Conservation (phyloP, 2,329 filamentous ascomycete species). For the Davidsoniella virescens region DNA sequence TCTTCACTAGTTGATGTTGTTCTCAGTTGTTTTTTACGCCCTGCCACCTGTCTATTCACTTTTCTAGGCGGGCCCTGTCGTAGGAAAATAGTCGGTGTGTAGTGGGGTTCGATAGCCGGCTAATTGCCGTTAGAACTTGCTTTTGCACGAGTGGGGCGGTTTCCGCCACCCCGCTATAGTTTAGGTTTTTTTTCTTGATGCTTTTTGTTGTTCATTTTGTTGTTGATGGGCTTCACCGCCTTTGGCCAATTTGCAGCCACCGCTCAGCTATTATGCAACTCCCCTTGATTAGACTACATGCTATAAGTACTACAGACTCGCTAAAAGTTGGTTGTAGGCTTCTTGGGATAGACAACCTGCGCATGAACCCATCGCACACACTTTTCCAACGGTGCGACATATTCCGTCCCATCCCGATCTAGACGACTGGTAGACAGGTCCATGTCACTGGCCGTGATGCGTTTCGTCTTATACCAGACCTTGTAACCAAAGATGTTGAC, state of each 20-base stretch:
- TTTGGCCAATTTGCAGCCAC: neutral
- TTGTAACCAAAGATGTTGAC: conserved; percentile 3
- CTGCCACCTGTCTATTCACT: neutral
- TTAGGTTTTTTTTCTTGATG: neutral
- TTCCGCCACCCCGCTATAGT: conserved; percentile 1
- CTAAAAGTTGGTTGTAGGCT: too few species aligned
- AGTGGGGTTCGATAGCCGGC: conserved; percentile 9
- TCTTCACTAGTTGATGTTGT: too few species aligned
- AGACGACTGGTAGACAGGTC: conserved; percentile 1
- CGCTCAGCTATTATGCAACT: too few species aligned
- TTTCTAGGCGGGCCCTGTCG: neutral
- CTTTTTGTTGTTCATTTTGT: neutral
- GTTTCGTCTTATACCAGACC: neutral
- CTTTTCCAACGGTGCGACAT: conserved; percentile 1
- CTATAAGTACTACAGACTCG: too few species aligned
- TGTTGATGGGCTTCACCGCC: conserved; percentile 2
- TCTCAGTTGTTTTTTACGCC: neutral
- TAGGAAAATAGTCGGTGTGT: conserved; percentile 9
- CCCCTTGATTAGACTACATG: too few species aligned
- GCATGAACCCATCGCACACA: conserved; percentile 1
- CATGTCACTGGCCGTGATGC: conserved; percentile 1
- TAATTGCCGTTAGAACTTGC: neutral
- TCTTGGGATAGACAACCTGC: neutral
- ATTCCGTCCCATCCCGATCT: conserved; percentile 1
- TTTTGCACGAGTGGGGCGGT: neutral